A percentile compares a stretch with the other conserved stretches of the same genome.
Evolutionary conservation across 2,329 filamentous ascomycete species (phyloP).

Genomic region (Claviceps arundinis): DNA sequence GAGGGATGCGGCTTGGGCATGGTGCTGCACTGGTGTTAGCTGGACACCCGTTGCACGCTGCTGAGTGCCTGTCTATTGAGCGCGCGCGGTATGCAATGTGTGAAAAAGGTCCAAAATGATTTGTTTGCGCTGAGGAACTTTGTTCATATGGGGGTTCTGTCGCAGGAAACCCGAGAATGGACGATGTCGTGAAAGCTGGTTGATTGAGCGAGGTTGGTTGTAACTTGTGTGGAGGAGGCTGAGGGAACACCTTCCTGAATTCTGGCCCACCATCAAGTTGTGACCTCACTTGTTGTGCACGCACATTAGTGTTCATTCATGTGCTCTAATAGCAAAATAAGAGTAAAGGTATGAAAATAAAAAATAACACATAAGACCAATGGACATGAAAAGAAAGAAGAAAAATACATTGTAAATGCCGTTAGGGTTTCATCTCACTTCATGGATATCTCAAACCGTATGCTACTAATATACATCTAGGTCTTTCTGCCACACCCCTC

Average conservation of each 20-base stretch:
- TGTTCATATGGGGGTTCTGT: not conserved
- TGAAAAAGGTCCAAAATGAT: not conserved
- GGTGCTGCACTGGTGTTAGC: not conserved
- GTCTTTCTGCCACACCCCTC: conserved; percentile 12
- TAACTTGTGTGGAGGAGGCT: not conserved
- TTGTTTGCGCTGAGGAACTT: not conserved
- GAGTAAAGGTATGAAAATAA: no score
- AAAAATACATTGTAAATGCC: conserved; percentile 5
- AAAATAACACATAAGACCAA: not conserved
- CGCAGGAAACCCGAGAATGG: not conserved
- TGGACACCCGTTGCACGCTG: not conserved
- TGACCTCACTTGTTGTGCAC: not conserved
- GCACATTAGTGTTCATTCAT: not conserved
- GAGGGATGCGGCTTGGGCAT: conserved; percentile 15
- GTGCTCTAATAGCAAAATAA: not conserved
- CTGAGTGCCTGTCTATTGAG: not conserved
- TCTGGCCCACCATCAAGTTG: not conserved
- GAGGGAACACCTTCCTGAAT: not conserved
- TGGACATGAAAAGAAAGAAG: not conserved
- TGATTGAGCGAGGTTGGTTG: not conserved
- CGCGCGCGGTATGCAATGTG: not conserved
- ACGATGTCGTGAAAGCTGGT: not conserved
- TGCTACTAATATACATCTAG: conserved; percentile 29
- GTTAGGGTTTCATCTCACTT: conserved; percentile 17
- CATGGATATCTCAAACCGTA: conserved; percentile 28